Conservation (phyloP, 805 yeast genomes). For the Candida chauliodis region DNA sequence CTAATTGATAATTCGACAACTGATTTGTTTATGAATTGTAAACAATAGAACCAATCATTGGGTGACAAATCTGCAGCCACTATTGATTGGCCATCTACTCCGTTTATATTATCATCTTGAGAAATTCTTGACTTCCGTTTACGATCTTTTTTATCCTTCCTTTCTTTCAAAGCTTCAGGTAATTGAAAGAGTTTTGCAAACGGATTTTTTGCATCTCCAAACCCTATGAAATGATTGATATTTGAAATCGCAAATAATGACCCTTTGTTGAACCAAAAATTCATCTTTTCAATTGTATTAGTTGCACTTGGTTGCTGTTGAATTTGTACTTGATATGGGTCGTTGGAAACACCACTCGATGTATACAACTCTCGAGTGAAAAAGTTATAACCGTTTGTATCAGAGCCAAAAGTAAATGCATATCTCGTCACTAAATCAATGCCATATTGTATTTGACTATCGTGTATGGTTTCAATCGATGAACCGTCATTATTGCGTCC, state of each 20-base stretch:
- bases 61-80: constrained; percentile 32
- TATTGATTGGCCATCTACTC: constrained; percentile 29
- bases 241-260: constrained; percentile 74
- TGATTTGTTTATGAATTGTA: constrained; percentile 56
- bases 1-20: constrained; percentile 67
- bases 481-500: constrained; percentile 12
- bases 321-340: constrained; percentile 17
- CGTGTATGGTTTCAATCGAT: constrained; percentile 27
- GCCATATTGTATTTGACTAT: constrained; percentile 50
- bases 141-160: constrained; percentile 68
- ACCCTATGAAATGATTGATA: constrained; percentile 70
- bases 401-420: constrained; percentile 65
- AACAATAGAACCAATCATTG: constrained; percentile 54
- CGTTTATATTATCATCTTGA: constrained; percentile 13
- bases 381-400: constrained; percentile 59
- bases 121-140: constrained; percentile 43
- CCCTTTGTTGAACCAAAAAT: constrained; percentile 75
- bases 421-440: constrained; percentile 61
- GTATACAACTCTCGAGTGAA: constrained; percentile 45
- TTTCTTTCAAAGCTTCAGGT: constrained; percentile 67
- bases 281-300: constrained; percentile 45
- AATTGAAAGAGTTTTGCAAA: constrained; percentile 71
- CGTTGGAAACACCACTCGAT: constrained; percentile 28
- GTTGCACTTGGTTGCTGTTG: constrained; percentile 17
- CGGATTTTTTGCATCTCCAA: constrained; percentile 73